Base-by-base conservation (phyloP, 2,329 filamentous ascomycete species). In the Purpureocillium lavendulum region DNA sequence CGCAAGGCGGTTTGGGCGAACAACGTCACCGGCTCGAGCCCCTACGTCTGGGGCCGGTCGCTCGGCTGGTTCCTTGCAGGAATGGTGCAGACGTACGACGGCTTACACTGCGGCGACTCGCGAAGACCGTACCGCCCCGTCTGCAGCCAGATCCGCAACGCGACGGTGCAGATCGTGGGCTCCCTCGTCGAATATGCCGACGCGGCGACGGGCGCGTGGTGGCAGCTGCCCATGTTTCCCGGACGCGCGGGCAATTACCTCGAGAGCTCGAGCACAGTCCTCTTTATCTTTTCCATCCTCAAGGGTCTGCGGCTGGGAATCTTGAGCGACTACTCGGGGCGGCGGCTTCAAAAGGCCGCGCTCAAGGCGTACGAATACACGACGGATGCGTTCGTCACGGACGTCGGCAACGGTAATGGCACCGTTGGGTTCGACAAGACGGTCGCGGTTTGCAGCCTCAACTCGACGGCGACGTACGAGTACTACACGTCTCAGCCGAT, bases 221-320 rank as follows among this genome's bases (percentile, higher is more conserved):
- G 72, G 69, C 57, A 77, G 38, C 60, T 79, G 33, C 73, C 38
- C 6, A 38, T 38, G 5, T 18, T 79, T 66, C 67, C 66, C 47
- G 61, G 67, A 41, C 55, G 63, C 18, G 68, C 64, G 34, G 73
- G 73, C 3, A 80, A 82, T 54, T 81, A 75, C 53, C 70, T 80
- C 35, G 73, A 81, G 58, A 73, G 70, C 28, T 76, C 73, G 26
- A 75, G 67, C 7, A 71, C 70, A 2, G 74, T 73, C 4, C 75
- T 80, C 69, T 79, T 77, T 47, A 61, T 66, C 1, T 75, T 72
- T 40, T 26, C 21, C 21, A 26, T 54, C n/a, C 33, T 61, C 7
- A 45, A 51, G 26, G 40, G 35, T 6, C 10, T 31, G 7, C 39
- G 45, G 5, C 40, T 40, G 8, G 39, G 45, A 5, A 33, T 45